Evolutionary conservation across 2,329 filamentous ascomycete species (phyloP), one percentile per base, ranked within the genome.

Genomic region (Paecilomyces fulvus): DNA sequence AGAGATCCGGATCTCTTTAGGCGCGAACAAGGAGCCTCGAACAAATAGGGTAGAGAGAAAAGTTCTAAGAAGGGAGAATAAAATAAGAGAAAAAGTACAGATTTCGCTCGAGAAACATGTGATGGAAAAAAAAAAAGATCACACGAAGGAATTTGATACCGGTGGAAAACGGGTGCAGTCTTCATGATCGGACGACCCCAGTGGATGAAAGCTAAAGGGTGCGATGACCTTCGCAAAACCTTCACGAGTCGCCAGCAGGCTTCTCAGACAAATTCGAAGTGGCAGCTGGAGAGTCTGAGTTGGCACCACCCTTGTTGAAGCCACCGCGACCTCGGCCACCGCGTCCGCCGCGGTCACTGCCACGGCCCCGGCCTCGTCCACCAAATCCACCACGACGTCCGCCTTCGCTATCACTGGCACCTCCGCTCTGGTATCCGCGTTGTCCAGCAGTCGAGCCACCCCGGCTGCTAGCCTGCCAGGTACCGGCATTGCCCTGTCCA

Each of bases 381-480:
- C 79, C 86, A 67, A 85, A 87, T 55, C 75, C 75, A 61, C 82
- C 77, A 64, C 81, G 78, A 55, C 83, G 80, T 58, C 89, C 87
- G 61, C 80, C 79, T 67, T 91, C 89, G 63, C 87, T 89, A 68
- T 87, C 85, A 58, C 86, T 92, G 57, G 89, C 90, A 54, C 85
- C 89, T 55, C 88, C 89, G 67, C 90, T 95, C 64, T 90, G 86
- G 77, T 96, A 96, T 58, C 90, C 90, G 64, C 82, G 82, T 61
- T 79, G 79, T 28, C 77, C 76, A 52, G 84, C 83, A 54, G 79
- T 86, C 33, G 84, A 83, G 55, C 85, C 85, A 54, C 85, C 85
- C 51, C 88, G 84, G 63, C 70, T 82, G 66, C 74, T 77, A 51
- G 67, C 67, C 63, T 80, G 77, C 82, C 82, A 85, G 51, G 75